These are phyloP conservation scores for Verbena officinalis DNA, from an alignment of 257 asterid species.

Conservation along the genomic window DNA sequence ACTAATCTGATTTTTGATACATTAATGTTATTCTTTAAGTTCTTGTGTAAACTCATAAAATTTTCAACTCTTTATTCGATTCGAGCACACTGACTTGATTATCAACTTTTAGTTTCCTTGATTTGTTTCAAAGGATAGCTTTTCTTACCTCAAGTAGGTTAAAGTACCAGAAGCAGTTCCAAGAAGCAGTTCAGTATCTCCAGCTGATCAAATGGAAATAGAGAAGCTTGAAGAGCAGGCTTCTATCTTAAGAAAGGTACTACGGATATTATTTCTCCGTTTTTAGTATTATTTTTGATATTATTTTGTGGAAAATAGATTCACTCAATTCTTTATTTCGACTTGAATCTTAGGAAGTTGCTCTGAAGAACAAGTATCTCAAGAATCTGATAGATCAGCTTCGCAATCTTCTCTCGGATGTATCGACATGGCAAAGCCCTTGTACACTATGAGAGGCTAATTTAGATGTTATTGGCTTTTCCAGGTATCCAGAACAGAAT, in stretches of 20 bases:
- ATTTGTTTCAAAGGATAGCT: conserved; percentile 1
- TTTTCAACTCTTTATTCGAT: neutral
- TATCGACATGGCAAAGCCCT: conserved; percentile 91
- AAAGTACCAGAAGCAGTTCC: conserved; percentile 55
- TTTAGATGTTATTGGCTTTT: neutral
- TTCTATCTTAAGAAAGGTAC: conserved; percentile 64
- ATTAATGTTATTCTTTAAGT: neutral
- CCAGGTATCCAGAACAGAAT: conserved; percentile 13
- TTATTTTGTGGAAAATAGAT: neutral
- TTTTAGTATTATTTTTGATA: neutral
- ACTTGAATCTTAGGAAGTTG: conserved; percentile 54
- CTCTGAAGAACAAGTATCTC: conserved; percentile 60
- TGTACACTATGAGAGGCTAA: conserved; percentile 54
- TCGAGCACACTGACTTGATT: neutral
- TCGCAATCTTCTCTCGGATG: conserved; percentile 66
- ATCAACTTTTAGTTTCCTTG: no score
- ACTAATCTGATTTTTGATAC: neutral
- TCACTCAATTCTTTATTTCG: conserved; percentile 12
- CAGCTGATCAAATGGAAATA: conserved; percentile 62
- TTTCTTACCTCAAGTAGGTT: conserved; percentile 43
- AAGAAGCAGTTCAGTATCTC: conserved; percentile 44
- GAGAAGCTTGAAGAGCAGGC: conserved; percentile 82
- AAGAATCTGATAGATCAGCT: conserved; percentile 76
- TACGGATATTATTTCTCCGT: neutral
- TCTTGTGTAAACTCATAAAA: neutral